phyloP scores from a whole-genome alignment of 495 filamentous ascomycete species.

The Penicillium desertorum region DNA sequence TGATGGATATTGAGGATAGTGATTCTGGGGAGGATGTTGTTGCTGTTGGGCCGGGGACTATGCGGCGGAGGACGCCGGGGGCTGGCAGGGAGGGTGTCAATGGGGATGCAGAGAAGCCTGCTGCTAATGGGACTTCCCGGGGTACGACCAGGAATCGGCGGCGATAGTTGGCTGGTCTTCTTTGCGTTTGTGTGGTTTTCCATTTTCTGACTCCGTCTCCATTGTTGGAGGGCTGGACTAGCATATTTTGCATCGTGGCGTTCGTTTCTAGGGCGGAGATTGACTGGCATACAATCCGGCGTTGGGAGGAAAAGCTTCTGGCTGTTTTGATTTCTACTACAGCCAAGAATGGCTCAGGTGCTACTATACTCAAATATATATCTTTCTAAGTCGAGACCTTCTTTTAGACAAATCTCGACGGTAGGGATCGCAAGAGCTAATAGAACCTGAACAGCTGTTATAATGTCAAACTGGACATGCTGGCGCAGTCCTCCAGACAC shows the following conservation, averaged over 20 bases:
- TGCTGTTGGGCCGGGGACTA: slow-evolving; percentile 78
- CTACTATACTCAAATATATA: background rate
- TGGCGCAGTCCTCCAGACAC: too few relatives aligned
- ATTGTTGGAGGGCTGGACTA: background rate
- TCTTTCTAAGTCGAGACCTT: background rate
- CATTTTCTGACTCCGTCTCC: background rate
- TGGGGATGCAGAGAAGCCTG: slow-evolving; percentile 11
- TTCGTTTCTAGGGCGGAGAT: background rate
- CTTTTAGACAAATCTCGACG: background rate
- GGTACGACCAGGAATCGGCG: slow-evolving; percentile 5
- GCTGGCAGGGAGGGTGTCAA: slow-evolving; percentile 48
- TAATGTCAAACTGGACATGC: background rate
- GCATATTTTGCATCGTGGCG: slow-evolving; percentile 1
- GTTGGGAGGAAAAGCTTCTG: slow-evolving; percentile 1
- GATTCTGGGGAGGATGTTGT: slow-evolving; percentile 88
- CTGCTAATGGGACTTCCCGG: background rate
- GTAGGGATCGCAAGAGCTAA: background rate
- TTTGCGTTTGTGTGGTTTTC: background rate
- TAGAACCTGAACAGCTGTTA: background rate
- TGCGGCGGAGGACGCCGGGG: slow-evolving; percentile 71
- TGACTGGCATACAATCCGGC: background rate
- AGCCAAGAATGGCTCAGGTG: background rate
- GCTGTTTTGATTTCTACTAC: background rate
- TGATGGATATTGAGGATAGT: slow-evolving; percentile 74
- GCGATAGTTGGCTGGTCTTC: background rate